phyloP scores from a whole-genome alignment of 768 basidiomycete genomes.

The Auricularia sp. region DNA sequence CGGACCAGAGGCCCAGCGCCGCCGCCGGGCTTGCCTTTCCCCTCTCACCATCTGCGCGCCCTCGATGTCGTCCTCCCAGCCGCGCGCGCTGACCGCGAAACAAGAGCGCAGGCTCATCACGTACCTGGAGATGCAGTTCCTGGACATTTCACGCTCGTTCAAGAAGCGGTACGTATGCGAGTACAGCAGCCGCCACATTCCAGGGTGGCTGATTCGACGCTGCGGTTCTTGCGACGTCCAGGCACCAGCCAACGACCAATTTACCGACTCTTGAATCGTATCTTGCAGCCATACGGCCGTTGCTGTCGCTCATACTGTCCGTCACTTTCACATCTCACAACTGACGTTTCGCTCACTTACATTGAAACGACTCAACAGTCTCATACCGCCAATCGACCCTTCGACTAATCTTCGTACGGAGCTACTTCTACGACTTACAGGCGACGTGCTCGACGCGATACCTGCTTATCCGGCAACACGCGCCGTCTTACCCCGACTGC shows the following conservation, averaged over 20 bases:
- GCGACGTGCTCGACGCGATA: conserved; percentile 50
- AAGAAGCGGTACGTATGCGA: conserved; percentile 58
- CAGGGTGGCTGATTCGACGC: background rate
- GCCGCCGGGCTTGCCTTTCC: too few relatives aligned
- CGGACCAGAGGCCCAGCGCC: too few relatives aligned
- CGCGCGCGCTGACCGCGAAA: conserved; percentile 30
- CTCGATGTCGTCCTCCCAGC: background rate
- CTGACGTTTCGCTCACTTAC: background rate
- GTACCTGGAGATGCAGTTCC: conserved; percentile 54
- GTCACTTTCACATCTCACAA: background rate
- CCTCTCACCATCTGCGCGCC: background rate
- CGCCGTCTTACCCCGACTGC: conserved; percentile 37
- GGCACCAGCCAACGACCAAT: conserved; percentile 33
- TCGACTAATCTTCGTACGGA: conserved; percentile 57
- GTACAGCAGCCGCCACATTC: background rate
- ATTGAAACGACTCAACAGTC: conserved; percentile 13
- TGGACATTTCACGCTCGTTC: conserved; percentile 55
- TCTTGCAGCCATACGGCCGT: conserved; percentile 42
- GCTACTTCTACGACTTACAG: conserved; percentile 62
- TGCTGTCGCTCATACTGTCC: conserved; percentile 48
- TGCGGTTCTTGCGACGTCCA: conserved; percentile 8
- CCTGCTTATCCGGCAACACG: conserved; percentile 46
- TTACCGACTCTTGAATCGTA: conserved; percentile 51
- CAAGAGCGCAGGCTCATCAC: conserved; percentile 59
- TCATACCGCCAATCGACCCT: conserved; percentile 64